Base-by-base conservation (phyloP, 768 basidiomycete genomes). In the Glaciozyma martinii region DNA sequence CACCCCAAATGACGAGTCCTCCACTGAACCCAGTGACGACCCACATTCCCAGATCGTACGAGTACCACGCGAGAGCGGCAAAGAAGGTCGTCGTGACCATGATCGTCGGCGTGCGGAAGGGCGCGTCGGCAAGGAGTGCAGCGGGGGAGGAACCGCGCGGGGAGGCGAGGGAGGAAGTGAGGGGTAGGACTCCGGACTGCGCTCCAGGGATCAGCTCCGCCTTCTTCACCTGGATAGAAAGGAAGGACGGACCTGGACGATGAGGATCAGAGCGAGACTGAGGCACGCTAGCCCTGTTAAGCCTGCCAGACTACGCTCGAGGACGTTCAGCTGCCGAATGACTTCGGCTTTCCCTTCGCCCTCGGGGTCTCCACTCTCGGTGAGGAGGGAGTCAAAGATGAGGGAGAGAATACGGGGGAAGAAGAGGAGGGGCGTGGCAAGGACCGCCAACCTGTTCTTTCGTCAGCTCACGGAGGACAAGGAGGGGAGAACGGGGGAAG, bases 341-440 rank as follows among this genome's bases (percentile, higher is more conserved):
- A 64, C 58, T 12, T 63, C 53, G 12, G 52, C 56, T 19, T 60
- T 52, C 2, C 58, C 56, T 52, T 56, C 53, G 18, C 59, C 60
- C 2, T 56, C 47, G 5, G 61, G 60, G 15, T 67, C 60, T 30
- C 50, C 56, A 33, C 43, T 40, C 25, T 60, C 63, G 46, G 63
- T 59, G 10, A 68, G 46, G 21, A 68, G 67, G 4, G 53, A 30
- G 18, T 57, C 67, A 30, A 68, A 65, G 32, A 68, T 30, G 57
- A 68, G 61, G n/a, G 61, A 56, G 15, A 65, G 54, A 32, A 68
- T 32, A 12, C 67, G 56, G 6, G 67, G 67, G 58, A 68, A 65
- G 61, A 56, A 37, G 13, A 65, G 23, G 27, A 68, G 52, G 7
- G 67, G 67, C 9, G 47, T 44, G 13, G 63, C 57, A 25, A 68